Base-by-base conservation (phyloP, 306 rosid genomes). In the Herpetospermum pedunculosum region DNA sequence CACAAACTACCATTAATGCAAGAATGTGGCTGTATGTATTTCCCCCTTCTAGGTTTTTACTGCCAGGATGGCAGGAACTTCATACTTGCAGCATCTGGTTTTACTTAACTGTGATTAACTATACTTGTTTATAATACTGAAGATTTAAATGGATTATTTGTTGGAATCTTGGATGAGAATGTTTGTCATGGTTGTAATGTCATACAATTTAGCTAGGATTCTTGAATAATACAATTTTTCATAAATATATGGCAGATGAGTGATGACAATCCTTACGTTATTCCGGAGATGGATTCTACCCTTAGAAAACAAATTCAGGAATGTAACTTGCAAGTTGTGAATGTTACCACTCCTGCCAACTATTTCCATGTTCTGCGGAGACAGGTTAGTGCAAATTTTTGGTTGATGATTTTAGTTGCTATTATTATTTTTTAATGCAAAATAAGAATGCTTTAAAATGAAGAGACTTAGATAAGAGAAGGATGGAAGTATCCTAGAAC, bases 271-370 rank as follows among this genome's bases (percentile, higher is more conserved):
- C 96, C 97, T 74, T 84, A 76, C 73, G 83, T 89, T 82, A 89
- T 95, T 77, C 99, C 99, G 68, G 99, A 91, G 85, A 95, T 95
- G 99, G 99, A 95, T 79, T 83, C 96, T 34, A 95, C 97, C 70
- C 96, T 89, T 18, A 77, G 96, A 70, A 95, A 82, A 48, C 97
- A 91, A 85, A 95, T 95, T 87, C 97, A 95, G 88, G 99, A 94
- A 84, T 95, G 97, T 83, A 95, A 95, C 81, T 87, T 89, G 92
- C 97, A 95, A 87, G 80, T 95, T 82, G 99, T 95, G 80, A 95
- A 89, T 78, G 96, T 91, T 73, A 91, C 99, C 19, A 91, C 99
- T 77, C 99, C 96, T 53, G 97, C 99, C 68, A 94, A 94, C 78
- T 95, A 91, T 77, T 95, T 95, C 90, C 99, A 95, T 84, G 97